Conservation (phyloP, 2,329 filamentous ascomycete genomes). For the Fusarium sp. region DNA sequence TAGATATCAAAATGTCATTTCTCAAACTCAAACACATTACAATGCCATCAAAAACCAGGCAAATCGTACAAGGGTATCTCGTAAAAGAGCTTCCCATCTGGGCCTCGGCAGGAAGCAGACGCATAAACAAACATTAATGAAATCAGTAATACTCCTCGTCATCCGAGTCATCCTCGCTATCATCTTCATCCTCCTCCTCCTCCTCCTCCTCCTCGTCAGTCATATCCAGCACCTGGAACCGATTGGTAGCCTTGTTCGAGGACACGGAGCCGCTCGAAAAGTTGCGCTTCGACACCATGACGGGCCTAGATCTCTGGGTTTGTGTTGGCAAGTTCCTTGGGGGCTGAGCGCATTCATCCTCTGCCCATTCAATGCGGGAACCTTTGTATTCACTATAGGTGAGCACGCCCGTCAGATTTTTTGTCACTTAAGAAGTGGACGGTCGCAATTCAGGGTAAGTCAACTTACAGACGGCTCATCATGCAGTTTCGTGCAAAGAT, state of each 20-base stretch:
- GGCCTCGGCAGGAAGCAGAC: not conserved
- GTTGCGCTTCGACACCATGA: not conserved
- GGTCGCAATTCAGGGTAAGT: not conserved
- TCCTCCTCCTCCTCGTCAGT: conserved; percentile 51
- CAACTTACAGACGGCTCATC: conserved; percentile 69
- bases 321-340: conserved; percentile 48
- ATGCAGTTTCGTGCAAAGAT: conserved; percentile 83
- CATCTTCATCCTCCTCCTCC: conserved; percentile 47
- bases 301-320: not conserved
- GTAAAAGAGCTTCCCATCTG: not conserved
- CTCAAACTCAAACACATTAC: not conserved
- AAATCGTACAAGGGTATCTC: not conserved
- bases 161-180: conserved; percentile 48
- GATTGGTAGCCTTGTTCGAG: conserved; percentile 62
- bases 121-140: not conserved
- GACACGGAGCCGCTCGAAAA: not conserved
- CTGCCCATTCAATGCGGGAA: conserved; percentile 76
- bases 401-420: conserved; percentile 29
- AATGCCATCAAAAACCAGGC: not conserved
- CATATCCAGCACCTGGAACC: conserved; percentile 70
- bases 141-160: conserved; percentile 20
- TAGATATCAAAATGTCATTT: not conserved
- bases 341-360: conserved; percentile 78
- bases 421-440: not conserved
- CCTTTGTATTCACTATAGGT: conserved; percentile 74